Conservation (phyloP, 305 asterid species). For the Fraxinus sp. region DNA sequence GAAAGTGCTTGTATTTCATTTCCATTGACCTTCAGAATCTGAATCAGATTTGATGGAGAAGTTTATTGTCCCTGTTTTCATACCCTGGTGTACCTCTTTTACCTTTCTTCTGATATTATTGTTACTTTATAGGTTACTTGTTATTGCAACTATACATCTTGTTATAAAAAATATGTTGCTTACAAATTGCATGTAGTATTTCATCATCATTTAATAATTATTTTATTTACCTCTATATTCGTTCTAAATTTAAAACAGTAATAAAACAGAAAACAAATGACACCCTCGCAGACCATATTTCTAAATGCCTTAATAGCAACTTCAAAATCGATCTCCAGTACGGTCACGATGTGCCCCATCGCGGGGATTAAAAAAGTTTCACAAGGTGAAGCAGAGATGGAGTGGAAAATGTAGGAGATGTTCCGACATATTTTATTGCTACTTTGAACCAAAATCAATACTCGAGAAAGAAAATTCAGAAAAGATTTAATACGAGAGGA, state of each 20-base stretch:
- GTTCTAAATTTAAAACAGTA: too few relatives aligned
- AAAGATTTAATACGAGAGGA: too few relatives aligned
- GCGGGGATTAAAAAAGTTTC: neutral
- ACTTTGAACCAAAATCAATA: too few relatives aligned
- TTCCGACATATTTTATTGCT: neutral
- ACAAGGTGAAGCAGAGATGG: neutral
- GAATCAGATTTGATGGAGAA: neutral
- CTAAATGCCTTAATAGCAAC: neutral
- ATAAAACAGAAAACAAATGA: neutral
- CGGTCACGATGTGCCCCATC: neutral
- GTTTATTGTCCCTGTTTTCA: neutral
- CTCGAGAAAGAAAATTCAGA: too few relatives aligned
- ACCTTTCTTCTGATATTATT: neutral
- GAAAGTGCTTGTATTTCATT: neutral
- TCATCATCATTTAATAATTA: neutral
- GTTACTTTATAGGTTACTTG: neutral
- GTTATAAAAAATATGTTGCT: neutral
- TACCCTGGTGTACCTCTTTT: neutral
- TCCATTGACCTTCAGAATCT: neutral
- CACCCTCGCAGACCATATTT: neutral
- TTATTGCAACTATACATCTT: neutral
- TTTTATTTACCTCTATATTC: neutral
- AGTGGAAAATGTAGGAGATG: neutral
- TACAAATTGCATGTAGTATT: neutral
- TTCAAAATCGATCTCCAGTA: neutral